A percentile compares a stretch with the other conserved stretches of the same genome.
Evolutionary conservation across 2,329 filamentous ascomycete species (phyloP).

Genomic region (Apiospora rasikravindrae): DNA sequence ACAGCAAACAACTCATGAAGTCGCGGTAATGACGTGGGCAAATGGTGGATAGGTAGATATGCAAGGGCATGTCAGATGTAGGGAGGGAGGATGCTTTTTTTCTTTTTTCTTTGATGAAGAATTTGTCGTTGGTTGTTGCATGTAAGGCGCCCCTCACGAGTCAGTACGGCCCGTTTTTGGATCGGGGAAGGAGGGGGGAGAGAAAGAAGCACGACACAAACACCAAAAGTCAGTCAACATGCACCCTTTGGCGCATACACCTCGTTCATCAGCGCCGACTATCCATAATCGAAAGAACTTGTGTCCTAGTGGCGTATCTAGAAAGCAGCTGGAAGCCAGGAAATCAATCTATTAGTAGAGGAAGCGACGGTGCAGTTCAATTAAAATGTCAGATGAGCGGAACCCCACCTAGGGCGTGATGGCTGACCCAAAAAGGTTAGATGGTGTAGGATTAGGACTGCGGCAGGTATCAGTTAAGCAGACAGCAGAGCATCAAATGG

Average conservation of each 20-base stretch:
- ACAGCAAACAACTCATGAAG: neutral
- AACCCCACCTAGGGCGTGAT: neutral
- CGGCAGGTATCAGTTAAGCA: neutral
- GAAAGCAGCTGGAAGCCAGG: neutral
- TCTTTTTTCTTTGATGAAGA: neutral
- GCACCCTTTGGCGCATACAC: neutral
- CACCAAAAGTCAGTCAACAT: neutral
- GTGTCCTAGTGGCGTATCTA: neutral
- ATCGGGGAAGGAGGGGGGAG: neutral
- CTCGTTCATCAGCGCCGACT: neutral
- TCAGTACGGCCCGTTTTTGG: neutral
- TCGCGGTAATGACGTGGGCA: slow-evolving; percentile 3
- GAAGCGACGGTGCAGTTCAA: neutral
- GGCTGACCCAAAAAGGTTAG: neutral
- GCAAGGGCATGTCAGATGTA: neutral
- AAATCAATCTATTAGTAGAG: neutral
- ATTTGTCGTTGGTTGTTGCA: neutral
- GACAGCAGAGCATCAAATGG: neutral
- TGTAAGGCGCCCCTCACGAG: neutral
- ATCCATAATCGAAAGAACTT: neutral
- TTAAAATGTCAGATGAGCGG: slow-evolving; percentile 10
- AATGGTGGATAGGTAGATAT: neutral
- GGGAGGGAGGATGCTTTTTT: neutral
- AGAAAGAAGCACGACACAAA: neutral
- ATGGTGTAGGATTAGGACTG: neutral